Evolutionary conservation across 305 asterid genomes (phyloP), one percentile per base, ranked within the genome.

Genomic region (Solanum hybrid): DNA sequence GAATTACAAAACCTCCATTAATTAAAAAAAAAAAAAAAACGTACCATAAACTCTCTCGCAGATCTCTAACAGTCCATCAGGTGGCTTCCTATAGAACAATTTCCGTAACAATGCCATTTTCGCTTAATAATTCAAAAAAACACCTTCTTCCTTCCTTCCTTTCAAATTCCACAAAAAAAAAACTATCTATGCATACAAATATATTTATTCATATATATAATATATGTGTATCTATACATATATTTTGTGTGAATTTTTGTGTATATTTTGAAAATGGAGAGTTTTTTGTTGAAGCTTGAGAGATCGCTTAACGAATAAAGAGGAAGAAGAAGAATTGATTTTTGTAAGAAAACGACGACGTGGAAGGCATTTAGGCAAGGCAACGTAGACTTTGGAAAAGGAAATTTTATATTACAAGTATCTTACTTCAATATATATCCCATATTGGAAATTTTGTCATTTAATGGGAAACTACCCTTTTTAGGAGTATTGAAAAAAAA

Each of bases 31-130:
- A 34, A 76, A 66, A 46, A 51, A 22, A 20, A 60, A 60, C 94
- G 89, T 91, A 97, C 99, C 99, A 88, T 95, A 97, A 92, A 97
- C 98, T 89, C 98, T 91, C 92, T 97, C 99, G 92, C 95, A 91
- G 94, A 96, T 96, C 96, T 97, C 99, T 38, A 97, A 95, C 76
- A 97, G 98, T 88, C 99, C 99, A 90, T 97, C 98, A 27, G 98
- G 98, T 71, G 99, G 99, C 94, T 97, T 97, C 92, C 97, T 93
- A 91, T 94, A 95, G 92, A 97, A 97, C 93, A 96, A 87, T 93
- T 96, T 97, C 90, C 99, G 92, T 31, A 97, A 91, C 93, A 97
- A 90, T 90, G 99, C 96, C 99, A 96, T 96, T 16, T 56, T 71
- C 27, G 20, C 87, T 46, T 84, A 84, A 12, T 5, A 78, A 38